phyloP scores from a whole-genome alignment of 1,284 basidiomycete species.

The Leccinum glutinopallens region DNA sequence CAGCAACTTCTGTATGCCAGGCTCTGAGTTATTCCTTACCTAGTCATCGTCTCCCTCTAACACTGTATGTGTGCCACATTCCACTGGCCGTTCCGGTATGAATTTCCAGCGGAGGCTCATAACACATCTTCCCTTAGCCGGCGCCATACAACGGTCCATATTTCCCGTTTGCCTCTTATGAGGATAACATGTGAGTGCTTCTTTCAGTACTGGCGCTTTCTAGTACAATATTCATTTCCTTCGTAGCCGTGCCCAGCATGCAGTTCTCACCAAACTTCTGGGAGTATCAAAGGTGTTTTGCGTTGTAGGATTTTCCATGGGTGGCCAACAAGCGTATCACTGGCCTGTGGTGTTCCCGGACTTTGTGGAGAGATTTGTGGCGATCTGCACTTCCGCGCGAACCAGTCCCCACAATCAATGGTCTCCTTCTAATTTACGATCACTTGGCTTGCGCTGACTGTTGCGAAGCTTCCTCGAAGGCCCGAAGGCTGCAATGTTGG shows the following conservation, averaged over 20 bases:
- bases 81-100: not conserved
- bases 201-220: not conserved
- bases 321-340: slow-evolving; percentile 50
- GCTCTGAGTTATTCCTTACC: not conserved
- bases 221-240: not conserved
- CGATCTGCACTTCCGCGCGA: slow-evolving; percentile 40
- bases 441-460: slow-evolving; percentile 6
- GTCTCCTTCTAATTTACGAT: slow-evolving; percentile 18
- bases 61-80: slow-evolving; percentile 39
- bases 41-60: slow-evolving; percentile 67
- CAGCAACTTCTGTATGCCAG: not conserved
- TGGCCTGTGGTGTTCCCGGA: slow-evolving; percentile 41
- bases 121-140: slow-evolving; percentile 30
- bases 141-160: slow-evolving; percentile 45
- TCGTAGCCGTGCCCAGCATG: slow-evolving; percentile 55
- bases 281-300: slow-evolving; percentile 51
- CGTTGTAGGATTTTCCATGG: slow-evolving; percentile 65
- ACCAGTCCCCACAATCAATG: slow-evolving; percentile 43
- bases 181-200: slow-evolving; percentile 56
- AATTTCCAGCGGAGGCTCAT: not conserved
- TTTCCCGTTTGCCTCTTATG: slow-evolving; percentile 48
- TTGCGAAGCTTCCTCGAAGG: slow-evolving; percentile 41
- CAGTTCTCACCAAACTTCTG: slow-evolving; percentile 52
- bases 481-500: slow-evolving; percentile 40
- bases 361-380: slow-evolving; percentile 40